Base-by-base conservation (phyloP, 2,329 filamentous ascomycete species). In the Xylariaceae sp. region DNA sequence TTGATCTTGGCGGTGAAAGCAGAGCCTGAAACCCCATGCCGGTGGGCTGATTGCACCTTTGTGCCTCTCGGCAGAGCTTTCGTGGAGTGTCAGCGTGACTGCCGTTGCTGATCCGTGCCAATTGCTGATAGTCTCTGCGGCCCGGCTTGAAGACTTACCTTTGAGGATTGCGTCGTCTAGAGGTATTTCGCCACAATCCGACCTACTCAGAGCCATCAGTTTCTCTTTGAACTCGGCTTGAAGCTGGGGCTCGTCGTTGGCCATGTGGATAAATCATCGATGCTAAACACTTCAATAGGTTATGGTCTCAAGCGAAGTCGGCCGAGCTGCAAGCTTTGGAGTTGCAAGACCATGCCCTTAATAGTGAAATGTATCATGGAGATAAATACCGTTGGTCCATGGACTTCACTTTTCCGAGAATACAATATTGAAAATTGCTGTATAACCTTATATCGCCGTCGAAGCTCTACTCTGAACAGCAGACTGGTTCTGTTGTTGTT, bases 1-100 rank as follows among this genome's bases (percentile, higher is more conserved):
- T 48, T 44, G 10, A 56, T 40, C 32, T 53, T 56, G 18, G 54
- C 48, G n/a, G 54, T 54, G 19, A 52, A 49, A 1, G 51, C 47
- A 48, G 45, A 51, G 30, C 18, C 41, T 6, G 54, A 56, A 2
- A 39, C 5, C 1, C 51, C 48, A 42, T 56, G 49, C 22, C 27
- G 31, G 6, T 43, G 36, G 1, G 48, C 43, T 2, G 43, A 52
- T 15, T 39, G 18, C 11, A 32, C 36, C 12, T 40, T 45, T 0
- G 39, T 50, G 4, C 48, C 54, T 6, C 43, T 1, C 2, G 48
- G 54, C 3, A 54, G 27, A 5, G 44, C 53, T 54, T 31, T 43
- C 17, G 14, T 12, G 15, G 35, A 12, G 11, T 4, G 35, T 38
- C 3, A 38, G 35, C 10, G 22, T 38, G 35, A 12, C 35, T 38